Percentiles rank a stretch among this genome's conserved stretches.
Evolutionary conservation across 73 alveolate species (phyloP).

Genomic region (Stentor coeruleus): DNA sequence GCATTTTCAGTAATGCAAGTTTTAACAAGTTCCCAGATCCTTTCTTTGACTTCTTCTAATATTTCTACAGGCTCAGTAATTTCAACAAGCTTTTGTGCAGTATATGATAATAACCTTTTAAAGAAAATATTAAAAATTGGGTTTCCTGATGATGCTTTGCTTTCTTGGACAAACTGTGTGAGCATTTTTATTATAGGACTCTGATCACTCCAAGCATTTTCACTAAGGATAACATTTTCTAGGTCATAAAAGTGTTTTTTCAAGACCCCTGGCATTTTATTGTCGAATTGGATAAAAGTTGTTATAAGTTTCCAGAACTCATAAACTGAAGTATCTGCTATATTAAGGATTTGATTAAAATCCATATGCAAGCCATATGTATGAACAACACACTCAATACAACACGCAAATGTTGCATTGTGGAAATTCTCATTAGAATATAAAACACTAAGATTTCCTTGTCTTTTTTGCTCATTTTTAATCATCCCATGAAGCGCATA

Average conservation of each 20-base stretch:
- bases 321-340: conserved; percentile 37
- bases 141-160: too few species aligned
- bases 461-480: conserved; percentile 29
- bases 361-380: conserved; percentile 21
- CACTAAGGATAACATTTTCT: conserved; percentile 52
- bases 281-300: conserved; percentile 57
- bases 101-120: too few species aligned
- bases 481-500: conserved; percentile 49
- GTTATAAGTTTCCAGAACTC: conserved; percentile 61
- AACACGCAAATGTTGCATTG: conserved; percentile 44
- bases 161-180: too few species aligned
- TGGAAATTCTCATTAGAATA: conserved; percentile 29
- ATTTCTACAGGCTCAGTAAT: too few species aligned
- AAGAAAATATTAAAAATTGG: too few species aligned
- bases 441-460: conserved; percentile 27
- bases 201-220: conserved; percentile 55
- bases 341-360: conserved; percentile 33
- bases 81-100: too few species aligned
- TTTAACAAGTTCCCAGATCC: too few species aligned
- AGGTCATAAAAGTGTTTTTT: conserved; percentile 58
- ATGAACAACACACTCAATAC: conserved; percentile 37
- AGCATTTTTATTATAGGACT: conserved; percentile 42
- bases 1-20: too few species aligned
- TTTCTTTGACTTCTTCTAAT: too few species aligned
- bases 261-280: conserved; percentile 50